Conservation (phyloP, 768 basidiomycete species). For the Collybiopsis luxurians region DNA sequence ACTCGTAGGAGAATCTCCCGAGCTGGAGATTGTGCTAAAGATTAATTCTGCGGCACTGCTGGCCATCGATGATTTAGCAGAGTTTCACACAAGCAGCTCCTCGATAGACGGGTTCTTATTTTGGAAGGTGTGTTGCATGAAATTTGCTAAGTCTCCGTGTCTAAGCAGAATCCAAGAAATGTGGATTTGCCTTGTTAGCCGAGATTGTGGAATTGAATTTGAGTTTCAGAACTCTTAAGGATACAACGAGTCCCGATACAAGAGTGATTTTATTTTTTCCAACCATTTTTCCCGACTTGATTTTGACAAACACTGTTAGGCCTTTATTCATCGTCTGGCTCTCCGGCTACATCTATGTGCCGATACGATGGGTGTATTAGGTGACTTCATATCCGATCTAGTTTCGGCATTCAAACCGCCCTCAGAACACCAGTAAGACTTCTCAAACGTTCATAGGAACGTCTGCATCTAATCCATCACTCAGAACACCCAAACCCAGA, state of each 20-base stretch:
- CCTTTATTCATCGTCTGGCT: slow-evolving; percentile 49
- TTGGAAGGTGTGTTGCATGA: slow-evolving; percentile 66
- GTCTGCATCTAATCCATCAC: not conserved
- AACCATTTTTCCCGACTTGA: not conserved
- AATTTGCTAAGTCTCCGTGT: not conserved
- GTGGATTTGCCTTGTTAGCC: slow-evolving; percentile 68
- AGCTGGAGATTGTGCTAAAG: slow-evolving; percentile 48
- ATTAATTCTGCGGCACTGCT: slow-evolving; percentile 50
- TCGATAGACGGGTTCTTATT: slow-evolving; percentile 35
- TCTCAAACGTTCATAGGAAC: not conserved
- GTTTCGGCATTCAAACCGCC: slow-evolving; percentile 37
- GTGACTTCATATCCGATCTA: slow-evolving; percentile 54
- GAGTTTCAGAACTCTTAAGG: slow-evolving; percentile 31
- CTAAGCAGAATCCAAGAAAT: slow-evolving; percentile 31
- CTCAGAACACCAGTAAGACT: slow-evolving; percentile 24
- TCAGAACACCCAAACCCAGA: slow-evolving; percentile 24
- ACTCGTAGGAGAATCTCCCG: slow-evolving; percentile 62
- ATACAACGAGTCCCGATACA: slow-evolving; percentile 26
- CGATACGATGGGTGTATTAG: slow-evolving; percentile 64
- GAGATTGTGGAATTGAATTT: slow-evolving; percentile 55
- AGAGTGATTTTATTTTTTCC: slow-evolving; percentile 3
- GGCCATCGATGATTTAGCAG: slow-evolving; percentile 51
- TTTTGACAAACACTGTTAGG: slow-evolving; percentile 30
- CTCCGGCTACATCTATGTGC: slow-evolving; percentile 73
- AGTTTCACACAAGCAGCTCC: slow-evolving; percentile 18